Evolutionary conservation across 805 yeast species (phyloP), one percentile per base, ranked within the genome.

Genomic region (Lipomyces spencermartinsiae): DNA sequence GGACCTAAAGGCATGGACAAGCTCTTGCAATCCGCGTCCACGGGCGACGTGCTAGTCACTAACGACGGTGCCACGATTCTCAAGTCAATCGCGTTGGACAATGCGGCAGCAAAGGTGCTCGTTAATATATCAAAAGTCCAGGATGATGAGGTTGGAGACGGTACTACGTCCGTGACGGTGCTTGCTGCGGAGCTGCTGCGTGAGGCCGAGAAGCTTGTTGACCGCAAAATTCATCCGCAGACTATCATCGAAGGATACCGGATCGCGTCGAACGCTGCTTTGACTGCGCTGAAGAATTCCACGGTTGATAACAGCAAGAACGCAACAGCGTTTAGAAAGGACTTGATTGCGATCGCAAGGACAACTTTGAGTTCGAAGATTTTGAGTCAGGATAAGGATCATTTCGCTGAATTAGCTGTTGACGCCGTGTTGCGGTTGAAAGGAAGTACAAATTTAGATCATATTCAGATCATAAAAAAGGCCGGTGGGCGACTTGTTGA

Each of bases 1-100:
- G 99, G 99, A 16, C 99, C 99, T 70, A 94, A 95, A 78, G 99
- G 99, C 71, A 94, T 95, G 98, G 99, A 95, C 80, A 95, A 95
- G 79, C 83, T 95, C 71, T 83, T 95, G 70, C 97, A 92, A 76
- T 89, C 96, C 72, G 91, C 97, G 22, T 85, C 93, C 4, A 86
- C 95, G 56, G 92, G 91, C 59, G 84, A 83, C 64, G 84, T 95
- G 1, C 76, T 93, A 76, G 93, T 95, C 51, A 95, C 99, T 60
- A 95, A 95, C 78, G 99, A 95, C 82, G 99, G 99, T 70, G 99
- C 99, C 61, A 95, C 99, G 1, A 95, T 95, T 72, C 82, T 95
- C 72, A 93, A 93, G 76, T 85, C 97, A 1, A 94, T 95, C 74
- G 98, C 98, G 16, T 86, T 95, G 73, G 97, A 93, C 77, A 94